Evolutionary conservation across 2,329 filamentous ascomycete genomes (phyloP), one percentile per base, ranked within the genome.

Genomic region (Neofusicoccum parvum): DNA sequence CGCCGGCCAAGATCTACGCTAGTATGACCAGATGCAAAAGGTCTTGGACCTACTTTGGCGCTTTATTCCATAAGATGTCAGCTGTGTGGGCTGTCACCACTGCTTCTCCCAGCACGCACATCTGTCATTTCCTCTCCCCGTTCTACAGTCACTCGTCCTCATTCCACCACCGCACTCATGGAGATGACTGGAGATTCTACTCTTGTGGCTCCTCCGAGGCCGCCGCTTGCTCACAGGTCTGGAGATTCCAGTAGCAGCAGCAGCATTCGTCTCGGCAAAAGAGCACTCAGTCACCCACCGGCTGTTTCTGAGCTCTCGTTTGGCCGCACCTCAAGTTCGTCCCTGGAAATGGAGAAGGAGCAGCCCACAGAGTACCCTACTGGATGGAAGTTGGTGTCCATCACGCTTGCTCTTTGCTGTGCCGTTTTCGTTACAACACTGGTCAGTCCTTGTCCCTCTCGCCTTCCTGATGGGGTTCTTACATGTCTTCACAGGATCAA

Each of bases 361-460:
- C 34, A 54, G 36, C 36, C n/a, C 11, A 39, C 53, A 7, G 64
- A 67, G 43, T 70, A 70, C 41, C 69, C 71, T 11, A 67, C 67
- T 20, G 70, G 70, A n/a, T 50, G 70, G 3, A 67, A 71, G 36
- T 64, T 75, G 0, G 27, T 69, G 7, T 39, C 74, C 1, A 71
- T 75, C 6, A 73, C 71, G 2, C 62, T 72, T 34, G 73, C 72
- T 7, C 68, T 75, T 12, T 67, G 74, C 5, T 69, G 74, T 32
- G 70, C 68, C 63, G 71, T 75, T 36, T 74, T 75, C 23, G 68
- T 75, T 62, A 76, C 77, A 74, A 75, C 76, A 17, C 64, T 75
- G 39, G 50, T 64, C 50, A 53, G 69, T 53, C 45, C 14, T 39
- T 43, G 34, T 69, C 20, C 62, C 66, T 27, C 20, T 49, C 14